Conservation (phyloP, 2,329 filamentous ascomycete genomes). For the Fusarium cicatricum region DNA sequence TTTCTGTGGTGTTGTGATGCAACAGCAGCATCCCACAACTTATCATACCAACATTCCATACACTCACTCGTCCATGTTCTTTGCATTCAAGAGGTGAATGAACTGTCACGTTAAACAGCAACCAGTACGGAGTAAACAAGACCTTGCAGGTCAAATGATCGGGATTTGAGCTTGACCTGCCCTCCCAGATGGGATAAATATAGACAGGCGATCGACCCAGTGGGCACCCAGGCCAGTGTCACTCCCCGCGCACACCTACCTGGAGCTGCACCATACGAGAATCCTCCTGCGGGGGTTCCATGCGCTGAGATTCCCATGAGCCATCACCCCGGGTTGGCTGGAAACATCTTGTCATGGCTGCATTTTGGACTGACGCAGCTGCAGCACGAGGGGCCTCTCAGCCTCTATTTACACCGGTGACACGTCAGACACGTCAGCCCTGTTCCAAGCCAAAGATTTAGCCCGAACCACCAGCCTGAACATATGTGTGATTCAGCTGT, state of each 20-base stretch:
- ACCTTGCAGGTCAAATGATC: too few species aligned
- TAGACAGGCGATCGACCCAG: conserved; percentile 25
- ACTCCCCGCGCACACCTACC: conserved; percentile 21
- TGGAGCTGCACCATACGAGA: conserved; percentile 11
- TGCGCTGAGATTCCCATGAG: conserved; percentile 7
- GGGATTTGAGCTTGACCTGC: background rate
- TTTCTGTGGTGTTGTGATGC: background rate
- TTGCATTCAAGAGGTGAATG: too few species aligned
- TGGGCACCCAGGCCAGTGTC: conserved; percentile 9
- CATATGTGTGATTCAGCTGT: too few species aligned
- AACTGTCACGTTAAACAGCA: too few species aligned
- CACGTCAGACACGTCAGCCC: conserved; percentile 34
- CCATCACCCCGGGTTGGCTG: background rate
- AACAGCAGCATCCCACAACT: background rate
- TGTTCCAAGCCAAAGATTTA: background rate
- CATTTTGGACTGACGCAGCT: conserved; percentile 5
- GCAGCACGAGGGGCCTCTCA: background rate
- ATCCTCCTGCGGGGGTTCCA: conserved; percentile 5
- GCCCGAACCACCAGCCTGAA: too few species aligned
- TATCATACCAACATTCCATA: too few species aligned
- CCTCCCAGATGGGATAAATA: conserved; percentile 24
- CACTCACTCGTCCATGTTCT: too few species aligned
- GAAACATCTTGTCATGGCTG: conserved; percentile 4
- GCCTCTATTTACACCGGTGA: conserved; percentile 15
- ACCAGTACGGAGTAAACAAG: too few species aligned